Evolutionary conservation across 1,139 yeast species (phyloP).

Genomic region (Scheffersomyces parashehatae): DNA sequence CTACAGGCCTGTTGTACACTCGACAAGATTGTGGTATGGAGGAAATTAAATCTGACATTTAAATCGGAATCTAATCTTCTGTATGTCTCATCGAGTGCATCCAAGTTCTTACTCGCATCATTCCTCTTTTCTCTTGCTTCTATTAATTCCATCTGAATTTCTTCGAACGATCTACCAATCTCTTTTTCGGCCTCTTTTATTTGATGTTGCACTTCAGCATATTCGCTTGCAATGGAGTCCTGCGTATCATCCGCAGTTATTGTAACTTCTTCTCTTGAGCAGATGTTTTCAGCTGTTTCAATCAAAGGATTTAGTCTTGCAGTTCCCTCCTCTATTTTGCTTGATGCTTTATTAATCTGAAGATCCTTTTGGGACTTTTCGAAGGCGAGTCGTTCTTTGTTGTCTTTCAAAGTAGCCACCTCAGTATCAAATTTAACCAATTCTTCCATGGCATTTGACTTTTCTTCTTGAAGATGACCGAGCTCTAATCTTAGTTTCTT

Average conservation of each 20-base stretch:
- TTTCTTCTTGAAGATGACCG: background rate
- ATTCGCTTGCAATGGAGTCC: slow-evolving; percentile 38
- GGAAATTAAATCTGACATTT: slow-evolving; percentile 49
- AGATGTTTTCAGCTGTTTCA: slow-evolving; percentile 32
- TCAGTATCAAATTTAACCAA: slow-evolving; percentile 13
- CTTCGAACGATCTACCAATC: slow-evolving; percentile 38
- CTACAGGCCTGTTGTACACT: slow-evolving; percentile 34
- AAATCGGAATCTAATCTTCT: slow-evolving; percentile 34
- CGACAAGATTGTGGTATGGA: slow-evolving; percentile 43
- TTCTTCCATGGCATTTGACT: background rate
- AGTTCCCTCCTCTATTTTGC: slow-evolving; percentile 17
- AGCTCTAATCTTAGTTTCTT: background rate
- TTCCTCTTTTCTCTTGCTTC: slow-evolving; percentile 27
- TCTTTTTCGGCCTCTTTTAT: slow-evolving; percentile 38
- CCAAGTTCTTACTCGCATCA: slow-evolving; percentile 25
- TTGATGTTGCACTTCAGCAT: slow-evolving; percentile 29
- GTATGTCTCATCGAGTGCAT: slow-evolving; percentile 24
- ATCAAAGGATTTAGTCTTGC: slow-evolving; percentile 21
- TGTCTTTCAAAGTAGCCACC: slow-evolving; percentile 10
- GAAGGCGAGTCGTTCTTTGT: slow-evolving; percentile 12
- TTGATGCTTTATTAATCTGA: slow-evolving; percentile 10
- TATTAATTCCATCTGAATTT: slow-evolving; percentile 35
- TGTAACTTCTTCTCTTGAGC: slow-evolving; percentile 29
- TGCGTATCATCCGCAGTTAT: slow-evolving; percentile 34
- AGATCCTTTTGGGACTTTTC: slow-evolving; percentile 12